A percentile compares a stretch with the other conserved stretches of the same genome.
Conservation (phyloP, 164 flowering plant genomes). For the Chimonanthus salicifolius region DNA sequence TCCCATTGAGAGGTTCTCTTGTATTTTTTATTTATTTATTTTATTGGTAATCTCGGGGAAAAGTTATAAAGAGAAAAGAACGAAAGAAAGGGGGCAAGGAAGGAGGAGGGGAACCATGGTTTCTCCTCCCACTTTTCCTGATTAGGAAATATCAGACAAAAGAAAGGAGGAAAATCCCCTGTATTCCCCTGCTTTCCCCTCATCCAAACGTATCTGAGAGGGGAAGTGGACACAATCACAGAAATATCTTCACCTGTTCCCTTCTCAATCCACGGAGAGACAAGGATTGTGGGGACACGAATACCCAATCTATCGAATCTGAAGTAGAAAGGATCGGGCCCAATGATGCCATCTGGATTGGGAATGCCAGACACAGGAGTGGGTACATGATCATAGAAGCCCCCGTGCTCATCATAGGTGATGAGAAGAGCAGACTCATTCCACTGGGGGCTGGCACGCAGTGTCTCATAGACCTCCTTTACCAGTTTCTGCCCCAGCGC, state of each 20-base stretch:
- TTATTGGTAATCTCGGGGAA: no score
- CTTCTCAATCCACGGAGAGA: conserved; percentile 94
- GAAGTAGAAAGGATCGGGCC: conserved; percentile 83
- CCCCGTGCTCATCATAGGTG: conserved; percentile 97
- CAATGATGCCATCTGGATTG: conserved; percentile 84
- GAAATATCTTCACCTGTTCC: conserved; percentile 49
- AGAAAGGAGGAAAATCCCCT: not conserved
- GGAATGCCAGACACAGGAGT: conserved; percentile 92
- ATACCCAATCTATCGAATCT: conserved; percentile 84
- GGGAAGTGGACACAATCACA: not conserved
- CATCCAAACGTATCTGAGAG: not conserved
- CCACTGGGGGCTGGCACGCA: conserved; percentile 92
- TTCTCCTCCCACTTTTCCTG: not conserved
- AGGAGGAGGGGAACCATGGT: no score
- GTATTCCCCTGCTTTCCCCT: no score
- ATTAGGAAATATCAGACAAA: not conserved
- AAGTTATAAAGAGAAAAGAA: no score
- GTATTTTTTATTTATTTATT: no score
- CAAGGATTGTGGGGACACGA: conserved; percentile 76
- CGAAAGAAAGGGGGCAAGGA: no score
- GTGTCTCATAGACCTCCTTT: conserved; percentile 90
- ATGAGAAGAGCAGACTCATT: conserved; percentile 77
- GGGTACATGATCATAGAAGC: conserved; percentile 92
- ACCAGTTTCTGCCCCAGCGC: conserved; percentile 85
- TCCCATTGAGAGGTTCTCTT: no score